Conservation (phyloP, 495 filamentous ascomycete species). For the Chaetomidium leptoderma region DNA sequence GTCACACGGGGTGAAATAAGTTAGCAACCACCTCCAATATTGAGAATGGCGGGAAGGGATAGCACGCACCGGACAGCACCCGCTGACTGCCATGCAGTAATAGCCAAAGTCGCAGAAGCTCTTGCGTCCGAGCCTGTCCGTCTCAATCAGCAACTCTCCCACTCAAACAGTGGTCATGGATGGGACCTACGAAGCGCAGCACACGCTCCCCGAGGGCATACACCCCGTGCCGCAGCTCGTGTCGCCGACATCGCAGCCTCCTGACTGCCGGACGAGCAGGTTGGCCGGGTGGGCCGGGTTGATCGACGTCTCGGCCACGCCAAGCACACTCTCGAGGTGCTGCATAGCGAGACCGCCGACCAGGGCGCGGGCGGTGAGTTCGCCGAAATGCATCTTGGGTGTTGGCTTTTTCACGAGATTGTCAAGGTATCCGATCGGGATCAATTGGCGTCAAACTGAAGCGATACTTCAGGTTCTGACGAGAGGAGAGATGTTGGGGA, state of each 20-base stretch:
- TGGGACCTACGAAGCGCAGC: constrained; percentile 2
- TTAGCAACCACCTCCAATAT: neutral
- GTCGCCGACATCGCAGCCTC: neutral
- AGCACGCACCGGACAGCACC: constrained; percentile 20
- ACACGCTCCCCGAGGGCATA: neutral
- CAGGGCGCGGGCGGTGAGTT: constrained; percentile 4
- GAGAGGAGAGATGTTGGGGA: too few species aligned
- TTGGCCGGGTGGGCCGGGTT: neutral
- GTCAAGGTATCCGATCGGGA: too few species aligned
- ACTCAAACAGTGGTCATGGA: too few species aligned
- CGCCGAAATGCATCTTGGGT: constrained; percentile 11
- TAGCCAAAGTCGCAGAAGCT: constrained; percentile 21
- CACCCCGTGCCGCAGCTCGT: neutral
- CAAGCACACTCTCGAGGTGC: neutral
- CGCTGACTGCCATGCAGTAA: constrained; percentile 19
- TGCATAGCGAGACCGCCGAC: constrained; percentile 1
- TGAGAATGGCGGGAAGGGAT: neutral
- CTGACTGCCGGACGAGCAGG: neutral
- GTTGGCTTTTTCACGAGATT: too few species aligned
- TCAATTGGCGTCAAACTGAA: too few species aligned
- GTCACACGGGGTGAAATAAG: neutral
- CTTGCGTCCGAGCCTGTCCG: neutral
- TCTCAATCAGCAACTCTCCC: too few species aligned
- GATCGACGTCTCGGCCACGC: neutral
- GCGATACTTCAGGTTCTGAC: too few species aligned